phyloP scores from a whole-genome alignment of 148 eudicot genomes.

The Euryodendron excelsum region DNA sequence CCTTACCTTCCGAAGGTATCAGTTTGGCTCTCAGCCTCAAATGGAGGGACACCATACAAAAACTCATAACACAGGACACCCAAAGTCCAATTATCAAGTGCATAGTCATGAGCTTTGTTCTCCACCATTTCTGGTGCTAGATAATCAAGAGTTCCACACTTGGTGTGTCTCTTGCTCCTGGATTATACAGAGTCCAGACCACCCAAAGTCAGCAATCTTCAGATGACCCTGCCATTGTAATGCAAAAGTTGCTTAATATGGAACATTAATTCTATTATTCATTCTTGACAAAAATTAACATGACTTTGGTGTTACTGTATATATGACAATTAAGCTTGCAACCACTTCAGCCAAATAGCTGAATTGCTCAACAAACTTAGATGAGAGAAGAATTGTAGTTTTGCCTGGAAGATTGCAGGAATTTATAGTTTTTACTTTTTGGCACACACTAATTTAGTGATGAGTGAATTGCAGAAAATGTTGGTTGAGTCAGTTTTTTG shows the following conservation, averaged over 20 bases:
- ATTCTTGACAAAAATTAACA: no score
- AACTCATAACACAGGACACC: constrained; percentile 89
- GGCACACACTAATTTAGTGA: no score
- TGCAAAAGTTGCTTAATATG: neutral
- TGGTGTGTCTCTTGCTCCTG: constrained; percentile 65
- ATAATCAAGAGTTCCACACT: constrained; percentile 91
- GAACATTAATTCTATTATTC: neutral
- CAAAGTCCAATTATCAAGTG: constrained; percentile 90
- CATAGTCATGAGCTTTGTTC: constrained; percentile 77
- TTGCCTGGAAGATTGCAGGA: no score
- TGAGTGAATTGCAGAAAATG: no score
- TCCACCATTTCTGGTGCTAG: constrained; percentile 96
- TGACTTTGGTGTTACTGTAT: no score
- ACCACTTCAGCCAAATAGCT: no score
- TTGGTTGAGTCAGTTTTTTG: no score
- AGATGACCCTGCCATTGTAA: constrained; percentile 56
- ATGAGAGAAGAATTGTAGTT: no score
- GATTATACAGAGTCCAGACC: constrained; percentile 98
- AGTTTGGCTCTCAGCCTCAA: constrained; percentile 75
- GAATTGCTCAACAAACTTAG: no score
- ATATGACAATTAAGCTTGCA: no score
- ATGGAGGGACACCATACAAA: constrained; percentile 83
- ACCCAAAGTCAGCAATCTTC: constrained; percentile 91
- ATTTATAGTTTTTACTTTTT: no score
- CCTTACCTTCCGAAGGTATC: constrained; percentile 76